These are phyloP conservation scores for Haematococcus sp. DNA, from an alignment of 139 green algal species.

Conservation along the genomic window DNA sequence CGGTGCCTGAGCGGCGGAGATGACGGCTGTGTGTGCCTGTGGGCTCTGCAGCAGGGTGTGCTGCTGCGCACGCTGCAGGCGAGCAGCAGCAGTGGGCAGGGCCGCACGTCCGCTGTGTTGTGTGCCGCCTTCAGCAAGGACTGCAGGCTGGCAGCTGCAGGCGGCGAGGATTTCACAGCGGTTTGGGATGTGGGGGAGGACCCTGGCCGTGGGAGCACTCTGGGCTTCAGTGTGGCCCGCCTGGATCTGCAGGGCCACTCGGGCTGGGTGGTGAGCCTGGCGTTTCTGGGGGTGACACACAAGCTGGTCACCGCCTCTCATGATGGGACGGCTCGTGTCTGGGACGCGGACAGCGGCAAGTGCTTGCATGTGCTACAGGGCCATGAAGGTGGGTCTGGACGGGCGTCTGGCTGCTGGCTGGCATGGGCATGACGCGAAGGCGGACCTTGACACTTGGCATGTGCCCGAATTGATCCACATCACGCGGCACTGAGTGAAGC, in stretches of 20 bases:
- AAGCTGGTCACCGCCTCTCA: conserved; percentile 35
- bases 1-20: conserved; percentile 19
- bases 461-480: too few species aligned
- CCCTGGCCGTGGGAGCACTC: too few species aligned
- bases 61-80: too few species aligned
- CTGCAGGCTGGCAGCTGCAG: conserved; percentile 27
- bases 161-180: conserved; percentile 25
- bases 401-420: too few species aligned
- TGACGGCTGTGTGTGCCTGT: conserved; percentile 18
- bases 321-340: conserved; percentile 61
- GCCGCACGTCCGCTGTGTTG: conserved; percentile 7
- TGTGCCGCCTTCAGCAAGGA: conserved; percentile 33
- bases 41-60: not conserved
- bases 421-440: too few species aligned
- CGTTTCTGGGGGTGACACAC: conserved; percentile 36
- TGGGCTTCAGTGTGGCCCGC: too few species aligned
- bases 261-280: conserved; percentile 5
- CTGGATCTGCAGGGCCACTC: too few species aligned
- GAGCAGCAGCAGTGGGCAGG: too few species aligned
- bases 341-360: conserved; percentile 47
- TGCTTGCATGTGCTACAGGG: conserved; percentile 50
- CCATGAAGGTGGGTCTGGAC: conserved; percentile 35
- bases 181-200: conserved; percentile 45
- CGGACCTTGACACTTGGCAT: too few species aligned
- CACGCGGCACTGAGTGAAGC: too few species aligned